Evolutionary conservation across 2,329 filamentous ascomycete genomes (phyloP).

Genomic region (Aspergillus sp.): DNA sequence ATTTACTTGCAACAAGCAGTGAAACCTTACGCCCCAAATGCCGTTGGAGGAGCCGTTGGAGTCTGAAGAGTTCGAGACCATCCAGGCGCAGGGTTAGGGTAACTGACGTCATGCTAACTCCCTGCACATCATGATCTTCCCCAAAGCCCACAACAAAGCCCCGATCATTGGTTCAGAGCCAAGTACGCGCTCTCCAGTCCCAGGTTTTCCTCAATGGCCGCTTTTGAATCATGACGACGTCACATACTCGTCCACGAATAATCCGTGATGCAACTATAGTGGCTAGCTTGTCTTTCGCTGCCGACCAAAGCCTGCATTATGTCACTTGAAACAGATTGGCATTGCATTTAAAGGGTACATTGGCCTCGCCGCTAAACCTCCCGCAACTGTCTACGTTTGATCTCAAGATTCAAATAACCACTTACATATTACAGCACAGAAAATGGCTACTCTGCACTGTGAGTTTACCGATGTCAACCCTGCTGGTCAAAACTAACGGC

Average conservation of each 20-base stretch:
- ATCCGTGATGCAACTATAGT: slow-evolving; percentile 11
- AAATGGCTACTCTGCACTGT: slow-evolving; percentile 63
- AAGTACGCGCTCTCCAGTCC: slow-evolving; percentile 1
- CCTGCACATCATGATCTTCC: slow-evolving; percentile 9
- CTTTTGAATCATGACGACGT: slow-evolving; percentile 32
- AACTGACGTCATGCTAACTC: slow-evolving; percentile 7
- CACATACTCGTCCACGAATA: slow-evolving; percentile 15
- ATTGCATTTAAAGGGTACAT: background rate
- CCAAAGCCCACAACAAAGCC: background rate
- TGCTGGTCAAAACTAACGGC: slow-evolving; percentile 1
- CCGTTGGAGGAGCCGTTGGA: background rate
- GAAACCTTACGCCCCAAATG: background rate
- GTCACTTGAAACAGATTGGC: slow-evolving; percentile 5
- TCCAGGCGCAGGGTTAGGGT: background rate
- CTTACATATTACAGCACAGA: slow-evolving; percentile 26
- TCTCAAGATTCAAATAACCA: background rate
- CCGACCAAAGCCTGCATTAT: slow-evolving; percentile 4
- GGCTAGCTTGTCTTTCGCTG: background rate
- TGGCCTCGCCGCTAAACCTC: background rate
- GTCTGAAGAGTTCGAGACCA: background rate
- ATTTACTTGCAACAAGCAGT: background rate
- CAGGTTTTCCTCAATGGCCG: background rate
- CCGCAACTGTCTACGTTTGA: background rate
- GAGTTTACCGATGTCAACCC: slow-evolving; percentile 31
- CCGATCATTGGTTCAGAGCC: slow-evolving; percentile 17